Evolutionary conservation across 1,139 yeast genomes (phyloP), one percentile per base, ranked within the genome.

Genomic region (Lodderomyces orthopsilosis): DNA sequence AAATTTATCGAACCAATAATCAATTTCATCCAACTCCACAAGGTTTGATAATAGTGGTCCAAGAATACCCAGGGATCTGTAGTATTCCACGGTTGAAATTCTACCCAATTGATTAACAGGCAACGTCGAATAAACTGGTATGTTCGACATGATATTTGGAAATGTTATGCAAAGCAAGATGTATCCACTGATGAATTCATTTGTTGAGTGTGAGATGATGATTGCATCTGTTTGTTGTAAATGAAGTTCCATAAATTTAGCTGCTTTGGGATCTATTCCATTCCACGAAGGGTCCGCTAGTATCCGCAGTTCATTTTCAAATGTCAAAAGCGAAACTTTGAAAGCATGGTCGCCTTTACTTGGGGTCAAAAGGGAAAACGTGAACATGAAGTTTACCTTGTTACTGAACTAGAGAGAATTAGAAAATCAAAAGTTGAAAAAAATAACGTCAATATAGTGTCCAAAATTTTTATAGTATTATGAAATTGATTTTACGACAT

Each of bases 71-170:
- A 63, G 63, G 2, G 87, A 68, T 50, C 95, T 65, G 59, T 90
- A 91, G 34, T 79, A 71, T 55, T 94, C 98, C 21, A 88, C 80
- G 0, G 95, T 86, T 5, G 95, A 75, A 27, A 89, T 81, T 52
- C 96, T 74, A 1, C 98, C 98, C 57, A 94, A 68, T 58, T 89
- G 93, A 23, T 84, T 75, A 4, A 91, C 88, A 0, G 98, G 98
- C 21, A 90, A 66, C 0, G 98, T 93, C 0, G 97, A 81, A 58
- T 87, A 94, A 0, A 85, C 83, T 1, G 94, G 93, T 32, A 90
- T 78, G 24, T 77, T 67, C 3, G 83, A 68, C 62, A 89, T 77
- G 7, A 81, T 47, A 35, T 54, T 76, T 4, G 91, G 87, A 51
- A 79, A 81, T 49, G 75, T 75, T 47, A 74, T 65, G 53, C 87